These are phyloP conservation scores for Blastomyces silverae DNA, from an alignment of 2,329 filamentous ascomycete genomes.

Conservation along the genomic window DNA sequence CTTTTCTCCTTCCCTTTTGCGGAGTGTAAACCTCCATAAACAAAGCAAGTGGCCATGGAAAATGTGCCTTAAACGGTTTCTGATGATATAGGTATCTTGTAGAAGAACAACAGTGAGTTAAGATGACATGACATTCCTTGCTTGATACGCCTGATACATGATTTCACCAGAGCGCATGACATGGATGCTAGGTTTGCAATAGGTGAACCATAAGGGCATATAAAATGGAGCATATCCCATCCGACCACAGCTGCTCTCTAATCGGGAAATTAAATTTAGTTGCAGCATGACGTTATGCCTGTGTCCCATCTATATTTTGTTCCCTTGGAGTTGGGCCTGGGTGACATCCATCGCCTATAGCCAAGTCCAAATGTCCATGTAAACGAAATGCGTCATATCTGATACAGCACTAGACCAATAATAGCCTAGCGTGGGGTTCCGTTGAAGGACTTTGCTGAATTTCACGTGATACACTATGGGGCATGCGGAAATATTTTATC, in stretches of 20 bases:
- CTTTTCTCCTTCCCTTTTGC: neutral
- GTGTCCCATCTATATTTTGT: neutral
- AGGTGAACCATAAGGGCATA: neutral
- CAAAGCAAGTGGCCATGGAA: too few relatives aligned
- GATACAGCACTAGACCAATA: neutral
- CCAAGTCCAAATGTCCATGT: too few relatives aligned
- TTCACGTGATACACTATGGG: neutral
- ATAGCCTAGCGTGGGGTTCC: neutral
- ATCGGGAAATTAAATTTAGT: neutral
- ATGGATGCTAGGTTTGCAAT: too few relatives aligned
- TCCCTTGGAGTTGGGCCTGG: neutral
- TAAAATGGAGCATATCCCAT: neutral
- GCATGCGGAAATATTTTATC: neutral
- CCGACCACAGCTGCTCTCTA: neutral
- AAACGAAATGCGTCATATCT: neutral
- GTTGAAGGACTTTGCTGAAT: neutral
- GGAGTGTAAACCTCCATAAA: neutral
- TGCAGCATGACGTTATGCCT: neutral
- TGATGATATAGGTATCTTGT: neutral
- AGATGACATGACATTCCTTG: too few relatives aligned
- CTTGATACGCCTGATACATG: too few relatives aligned
- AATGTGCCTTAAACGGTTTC: neutral
- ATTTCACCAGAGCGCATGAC: neutral
- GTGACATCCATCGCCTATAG: too few relatives aligned
- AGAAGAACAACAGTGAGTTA: neutral